A percentile compares a stretch with the other conserved stretches of the same genome.
Conservation (phyloP, 192 early-diverging fungal genomes). For the Pilaira anomala region DNA sequence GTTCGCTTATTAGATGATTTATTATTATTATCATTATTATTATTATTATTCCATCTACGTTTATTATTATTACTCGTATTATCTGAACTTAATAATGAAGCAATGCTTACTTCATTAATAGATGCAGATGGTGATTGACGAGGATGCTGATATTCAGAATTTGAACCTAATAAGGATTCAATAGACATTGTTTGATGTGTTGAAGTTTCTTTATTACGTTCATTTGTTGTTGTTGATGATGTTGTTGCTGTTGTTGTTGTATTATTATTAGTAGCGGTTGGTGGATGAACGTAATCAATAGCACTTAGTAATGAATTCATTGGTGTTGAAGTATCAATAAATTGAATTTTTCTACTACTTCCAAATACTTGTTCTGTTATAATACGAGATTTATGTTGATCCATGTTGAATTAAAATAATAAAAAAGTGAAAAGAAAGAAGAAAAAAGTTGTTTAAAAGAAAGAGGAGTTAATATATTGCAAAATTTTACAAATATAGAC, state of each 20-base stretch:
- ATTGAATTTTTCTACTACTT: conserved; percentile 27
- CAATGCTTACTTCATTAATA: neutral
- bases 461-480: neutral
- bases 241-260: too few relatives aligned
- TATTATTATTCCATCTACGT: neutral
- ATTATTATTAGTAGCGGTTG: neutral
- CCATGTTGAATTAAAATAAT: conserved; percentile 9
- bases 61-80: neutral
- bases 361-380: conserved; percentile 38
- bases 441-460: neutral
- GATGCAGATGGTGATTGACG: neutral
- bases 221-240: neutral
- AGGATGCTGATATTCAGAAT: neutral
- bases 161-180: conserved; percentile 17
- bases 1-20: neutral
- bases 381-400: conserved; percentile 26
- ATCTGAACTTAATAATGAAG: neutral
- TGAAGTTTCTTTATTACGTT: conserved; percentile 5
- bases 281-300: conserved; percentile 31
- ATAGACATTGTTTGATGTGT: conserved; percentile 25
- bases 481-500: neutral
- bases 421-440: neutral
- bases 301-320: conserved; percentile 33
- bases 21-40: neutral
- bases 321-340: conserved; percentile 25